These are phyloP conservation scores for Pythium insidiosum DNA, from an alignment of 352 stramenopile species.

Conservation along the genomic window DNA sequence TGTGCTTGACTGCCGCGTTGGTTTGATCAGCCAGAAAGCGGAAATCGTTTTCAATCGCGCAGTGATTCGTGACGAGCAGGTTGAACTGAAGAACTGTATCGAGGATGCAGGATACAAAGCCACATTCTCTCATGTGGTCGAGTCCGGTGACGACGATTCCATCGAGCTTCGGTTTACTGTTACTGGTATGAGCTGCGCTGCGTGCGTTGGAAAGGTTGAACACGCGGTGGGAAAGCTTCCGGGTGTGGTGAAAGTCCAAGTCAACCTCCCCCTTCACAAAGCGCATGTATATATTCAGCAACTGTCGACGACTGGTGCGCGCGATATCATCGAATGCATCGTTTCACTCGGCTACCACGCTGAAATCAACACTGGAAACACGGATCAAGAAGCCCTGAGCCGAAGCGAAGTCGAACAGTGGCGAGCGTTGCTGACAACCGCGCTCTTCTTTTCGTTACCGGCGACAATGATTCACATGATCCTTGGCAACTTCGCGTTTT, in stretches of 20 bases:
- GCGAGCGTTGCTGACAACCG: conserved; percentile 56
- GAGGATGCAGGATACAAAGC: conserved; percentile 70
- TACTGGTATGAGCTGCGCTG: conserved; percentile 51
- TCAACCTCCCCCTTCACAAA: conserved; percentile 61
- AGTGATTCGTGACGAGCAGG: conserved; percentile 46
- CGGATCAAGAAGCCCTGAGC: conserved; percentile 56
- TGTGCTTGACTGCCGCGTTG: conserved; percentile 72
- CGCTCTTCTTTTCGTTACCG: conserved; percentile 78
- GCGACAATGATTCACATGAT: conserved; percentile 86
- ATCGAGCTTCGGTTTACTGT: conserved; percentile 78
- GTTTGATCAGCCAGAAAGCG: conserved; percentile 81
- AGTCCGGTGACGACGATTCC: conserved; percentile 66
- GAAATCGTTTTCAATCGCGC: conserved; percentile 78
- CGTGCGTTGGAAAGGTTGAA: conserved; percentile 66
- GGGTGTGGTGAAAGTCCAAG: conserved; percentile 64
- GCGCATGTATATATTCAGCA: conserved; percentile 75
- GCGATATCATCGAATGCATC: conserved; percentile 67
- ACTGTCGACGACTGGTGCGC: conserved; percentile 60
- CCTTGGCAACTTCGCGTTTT: conserved; percentile 63
- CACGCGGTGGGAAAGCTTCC: conserved; percentile 43
- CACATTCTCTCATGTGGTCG: conserved; percentile 69
- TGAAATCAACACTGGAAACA: conserved; percentile 41
- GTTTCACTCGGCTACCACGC: conserved; percentile 47
- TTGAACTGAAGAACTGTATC: conserved; percentile 46
- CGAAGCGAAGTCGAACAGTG: conserved; percentile 74